Base-by-base conservation (phyloP, 805 yeast species). In the Wickerhamomyces silvicola region DNA sequence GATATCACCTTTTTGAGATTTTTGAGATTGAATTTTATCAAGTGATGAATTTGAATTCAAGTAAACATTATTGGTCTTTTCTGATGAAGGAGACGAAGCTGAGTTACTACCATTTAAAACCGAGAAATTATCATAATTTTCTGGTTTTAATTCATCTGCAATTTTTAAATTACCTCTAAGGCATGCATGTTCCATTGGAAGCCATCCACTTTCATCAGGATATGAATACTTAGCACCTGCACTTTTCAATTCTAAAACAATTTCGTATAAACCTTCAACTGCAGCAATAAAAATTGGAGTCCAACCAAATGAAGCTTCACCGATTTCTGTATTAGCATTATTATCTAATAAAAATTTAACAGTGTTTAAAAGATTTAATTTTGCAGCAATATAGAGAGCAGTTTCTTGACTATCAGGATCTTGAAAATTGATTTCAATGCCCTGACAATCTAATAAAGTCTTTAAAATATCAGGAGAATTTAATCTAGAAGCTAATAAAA, bases 141-240 rank as follows among this genome's bases (percentile, higher is more conserved):
- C 36, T 2, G 83, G 83, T 19, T 66, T 66, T 34, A 90, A 60
- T 48, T 74, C 45, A 32, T 74, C 74, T 2, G 92, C 79, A 22
- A 85, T 72, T 3, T 63, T 68, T 36, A 88, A 60, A 54, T 87
- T 94, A 5, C 97, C 97, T 46, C 97, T 70, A 28, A 90, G 63
- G 30, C 85, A 79, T 0, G 97, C 96, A 56, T 90, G 97, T 50
- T 90, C 97, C 78, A 86, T 78, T n/a, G 97, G 95, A 13, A 86
- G 75, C 97, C 97, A 90, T 0, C 97, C 97, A 32, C 92, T 80
- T 28, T 75, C 80, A 59, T 90, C 97, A 12, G 71, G 66, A 18
- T 64, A 57, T 27, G 72, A 69, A 36, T 61, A 72, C 7, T 65
- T 60, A 5, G 86, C 81, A 14, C 75, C 76, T 26, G 66, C 50